Conservation (phyloP, 495 filamentous ascomycete genomes). For the Aspergillus biplanus region DNA sequence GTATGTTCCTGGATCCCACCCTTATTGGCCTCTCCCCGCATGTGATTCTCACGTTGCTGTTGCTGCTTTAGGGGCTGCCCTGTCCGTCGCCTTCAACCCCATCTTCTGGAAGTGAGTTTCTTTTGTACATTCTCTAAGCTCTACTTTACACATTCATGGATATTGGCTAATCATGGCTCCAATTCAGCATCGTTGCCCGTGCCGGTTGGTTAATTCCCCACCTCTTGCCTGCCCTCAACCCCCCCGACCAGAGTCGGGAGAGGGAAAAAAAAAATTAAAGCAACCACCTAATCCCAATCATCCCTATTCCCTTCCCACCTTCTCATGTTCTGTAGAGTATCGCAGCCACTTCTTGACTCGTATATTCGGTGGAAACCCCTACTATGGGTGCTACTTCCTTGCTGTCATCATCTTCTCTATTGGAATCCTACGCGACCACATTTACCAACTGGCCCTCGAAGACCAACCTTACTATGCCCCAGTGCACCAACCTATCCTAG, state of each 20-base stretch:
- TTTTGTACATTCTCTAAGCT: too few species aligned
- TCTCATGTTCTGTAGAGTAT: conserved; percentile 67
- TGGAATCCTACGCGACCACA: conserved; percentile 80
- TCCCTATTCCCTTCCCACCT: neutral
- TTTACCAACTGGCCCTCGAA: conserved; percentile 54
- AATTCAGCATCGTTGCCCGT: conserved; percentile 49
- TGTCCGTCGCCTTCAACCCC: conserved; percentile 58
- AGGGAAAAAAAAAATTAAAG: conserved; percentile 6
- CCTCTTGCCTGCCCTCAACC: conserved; percentile 3
- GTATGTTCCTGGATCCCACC: conserved; percentile 32
- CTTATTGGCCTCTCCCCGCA: conserved; percentile 23
- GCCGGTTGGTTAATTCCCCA: conserved; percentile 39
- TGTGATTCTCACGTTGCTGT: conserved; percentile 39
- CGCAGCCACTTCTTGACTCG: conserved; percentile 85
- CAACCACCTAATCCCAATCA: conserved; percentile 18
- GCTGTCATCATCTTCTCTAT: conserved; percentile 87
- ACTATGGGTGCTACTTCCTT: conserved; percentile 86
- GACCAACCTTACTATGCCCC: conserved; percentile 49
- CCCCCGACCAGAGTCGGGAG: conserved; percentile 3
- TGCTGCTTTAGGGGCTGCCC: conserved; percentile 43
- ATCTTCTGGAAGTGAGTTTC: conserved; percentile 61
- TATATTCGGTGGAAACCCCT: conserved; percentile 75
- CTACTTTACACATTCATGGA: neutral
- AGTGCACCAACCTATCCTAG: conserved; percentile 73
- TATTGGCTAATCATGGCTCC: conserved; percentile 22